phyloP scores from a whole-genome alignment of 441 rosid species.

The Pelargonium myrrhifolium region DNA sequence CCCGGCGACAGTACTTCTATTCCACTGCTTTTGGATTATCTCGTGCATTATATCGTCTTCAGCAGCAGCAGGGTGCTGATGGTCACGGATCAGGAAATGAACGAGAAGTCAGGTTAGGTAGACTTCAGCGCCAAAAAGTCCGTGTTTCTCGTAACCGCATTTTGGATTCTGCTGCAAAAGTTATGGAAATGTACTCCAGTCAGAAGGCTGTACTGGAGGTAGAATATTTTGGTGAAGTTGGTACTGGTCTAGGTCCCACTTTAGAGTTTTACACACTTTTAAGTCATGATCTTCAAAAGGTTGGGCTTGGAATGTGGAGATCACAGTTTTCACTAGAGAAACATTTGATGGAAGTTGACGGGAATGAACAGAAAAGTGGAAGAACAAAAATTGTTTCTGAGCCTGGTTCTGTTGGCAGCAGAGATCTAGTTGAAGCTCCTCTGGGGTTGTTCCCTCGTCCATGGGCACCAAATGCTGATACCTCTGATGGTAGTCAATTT shows the following conservation, averaged over 20 bases:
- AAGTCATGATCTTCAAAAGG: constrained; percentile 91
- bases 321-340: constrained; percentile 49
- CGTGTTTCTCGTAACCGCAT: constrained; percentile 97
- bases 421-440: constrained; percentile 9
- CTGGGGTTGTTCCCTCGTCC: constrained; percentile 7
- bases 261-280: constrained; percentile 95
- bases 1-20: constrained; percentile 88
- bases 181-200: constrained; percentile 99
- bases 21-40: constrained; percentile 99
- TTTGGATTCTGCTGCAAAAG: constrained; percentile 97
- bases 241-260: constrained; percentile 99
- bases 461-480: constrained; percentile 6
- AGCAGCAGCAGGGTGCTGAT: constrained; percentile 99
- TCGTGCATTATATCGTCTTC: constrained; percentile 93
- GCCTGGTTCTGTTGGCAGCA: constrained; percentile 18
- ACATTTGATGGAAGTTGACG: constrained; percentile 50
- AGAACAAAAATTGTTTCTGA: constrained; percentile 22
- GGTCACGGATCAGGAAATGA: constrained; percentile 79
- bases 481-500: constrained; percentile 3
- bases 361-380: constrained; percentile 40
- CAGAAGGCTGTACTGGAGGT: constrained; percentile 99
- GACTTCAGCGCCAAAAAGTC: constrained; percentile 97
- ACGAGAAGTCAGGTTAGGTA: constrained; percentile 91
- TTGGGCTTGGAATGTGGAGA: constrained; percentile 92
- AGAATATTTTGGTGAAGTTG: constrained; percentile 99